Percentiles rank a stretch among this genome's conserved stretches.
Conservation (phyloP, 202 grass and related monocot species). For the Schoenoplectus tabernaemontani region DNA sequence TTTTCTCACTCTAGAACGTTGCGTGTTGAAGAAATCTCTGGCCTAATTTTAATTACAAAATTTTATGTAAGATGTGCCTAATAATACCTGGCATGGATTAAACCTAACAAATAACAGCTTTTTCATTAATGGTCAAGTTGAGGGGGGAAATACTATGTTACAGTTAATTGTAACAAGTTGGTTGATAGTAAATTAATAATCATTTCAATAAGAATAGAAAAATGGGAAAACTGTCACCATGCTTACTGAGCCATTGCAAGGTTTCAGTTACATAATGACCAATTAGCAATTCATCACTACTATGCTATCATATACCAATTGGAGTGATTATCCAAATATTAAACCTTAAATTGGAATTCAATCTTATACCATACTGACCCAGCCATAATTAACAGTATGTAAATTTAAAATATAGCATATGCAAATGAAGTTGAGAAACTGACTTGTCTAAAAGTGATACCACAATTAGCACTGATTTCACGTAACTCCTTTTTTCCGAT, state of each 20-base stretch:
- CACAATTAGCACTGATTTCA: slow-evolving; percentile 81
- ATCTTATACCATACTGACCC: background rate
- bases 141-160: background rate
- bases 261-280: background rate
- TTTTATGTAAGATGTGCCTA: background rate
- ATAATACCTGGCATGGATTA: background rate
- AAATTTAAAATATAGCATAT: background rate
- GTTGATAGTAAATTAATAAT: background rate
- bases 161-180: background rate
- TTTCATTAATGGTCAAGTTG: background rate
- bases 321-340: background rate
- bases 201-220: background rate
- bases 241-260: background rate
- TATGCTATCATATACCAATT: background rate
- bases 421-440: slow-evolving; percentile 20
- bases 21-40: slow-evolving; percentile 77
- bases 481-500: slow-evolving; percentile 92
- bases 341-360: background rate
- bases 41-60: slow-evolving; percentile 34
- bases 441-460: slow-evolving; percentile 77
- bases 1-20: slow-evolving; percentile 75
- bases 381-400: background rate
- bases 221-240: background rate
- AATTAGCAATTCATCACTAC: background rate
- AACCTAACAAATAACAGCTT: background rate